Base-by-base conservation (phyloP, 176 grass and related monocot genomes). In the Musa acuminata region DNA sequence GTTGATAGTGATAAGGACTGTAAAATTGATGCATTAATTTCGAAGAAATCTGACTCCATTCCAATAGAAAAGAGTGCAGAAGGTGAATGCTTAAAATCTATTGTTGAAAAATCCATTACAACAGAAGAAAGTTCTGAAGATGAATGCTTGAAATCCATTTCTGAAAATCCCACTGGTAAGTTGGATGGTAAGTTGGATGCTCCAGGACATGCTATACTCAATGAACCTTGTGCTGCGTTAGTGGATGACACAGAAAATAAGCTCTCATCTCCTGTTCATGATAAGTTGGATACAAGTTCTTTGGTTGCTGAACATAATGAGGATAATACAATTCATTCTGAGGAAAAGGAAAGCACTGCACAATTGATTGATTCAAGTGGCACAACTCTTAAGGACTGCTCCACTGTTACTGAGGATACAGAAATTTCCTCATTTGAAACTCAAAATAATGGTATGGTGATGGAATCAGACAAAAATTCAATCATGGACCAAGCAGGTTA, bases 401-500 rank as follows among this genome's bases (percentile, higher is more conserved):
- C 72, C 67, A 26, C 54, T 77, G 76, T 71, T 84, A 52, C 75
- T 27, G 72, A 83, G 77, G 68, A 76, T 8, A 24, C 24, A 12
- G 74, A 84, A 72, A 24, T 26, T 64, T 53, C 74, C 16, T 71
- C 64, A 24, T 77, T 62, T 68, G 63, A 49, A 65, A 54, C 71
- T 58, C 76, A 80, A 72, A 75, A 57, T 76, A 75, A 52, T 69
- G 86, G 80, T 19, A 35, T 67, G 13, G 43, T 48, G 79, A 80
- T 65, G 48, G 75, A 52, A 53, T 20, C 24, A 58, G 71, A 53
- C 60, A 84, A 10, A 50, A 80, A 81, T 57, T 53, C 51, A 64
- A 72, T 76, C 64, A 49, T 77, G 55, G 79, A 87, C 86, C 86
- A 87, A 78, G 72, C 80, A 83, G 88, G 91, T 99, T 74, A 43